A percentile compares a stretch with the other conserved stretches of the same genome.
These are phyloP conservation scores for Kappamyces sp. DNA, from an alignment of 192 early-diverging fungal species.

Conservation along the genomic window DNA sequence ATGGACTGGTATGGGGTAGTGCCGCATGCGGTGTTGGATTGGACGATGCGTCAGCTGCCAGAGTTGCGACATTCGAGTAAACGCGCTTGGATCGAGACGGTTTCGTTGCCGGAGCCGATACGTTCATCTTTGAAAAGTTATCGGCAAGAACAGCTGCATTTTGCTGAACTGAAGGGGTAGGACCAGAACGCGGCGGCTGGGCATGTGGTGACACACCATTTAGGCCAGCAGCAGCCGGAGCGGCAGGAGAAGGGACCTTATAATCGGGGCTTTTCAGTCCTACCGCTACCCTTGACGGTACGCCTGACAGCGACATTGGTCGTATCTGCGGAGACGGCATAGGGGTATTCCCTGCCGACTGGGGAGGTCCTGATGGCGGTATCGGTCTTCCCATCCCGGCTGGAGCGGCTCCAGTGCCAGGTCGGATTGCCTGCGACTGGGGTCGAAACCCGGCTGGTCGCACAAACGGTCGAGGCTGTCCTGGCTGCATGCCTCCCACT, in stretches of 20 bases:
- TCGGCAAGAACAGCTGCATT: no score
- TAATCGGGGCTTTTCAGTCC: not conserved
- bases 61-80: no score
- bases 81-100: no score
- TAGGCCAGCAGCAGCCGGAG: not conserved
- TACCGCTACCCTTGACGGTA: not conserved
- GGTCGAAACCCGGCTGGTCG: no score
- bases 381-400: no score
- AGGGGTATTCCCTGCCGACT: not conserved
- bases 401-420: no score
- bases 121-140: conserved; percentile 12
- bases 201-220: no score
- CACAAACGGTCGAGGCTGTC: not conserved
- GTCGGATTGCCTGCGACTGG: no score
- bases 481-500: no score
- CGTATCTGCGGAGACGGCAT: not conserved
- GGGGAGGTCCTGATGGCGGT: not conserved
- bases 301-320: not conserved
- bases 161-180: not conserved
- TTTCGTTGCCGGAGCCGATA: conserved; percentile 15
- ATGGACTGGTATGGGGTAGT: no score
- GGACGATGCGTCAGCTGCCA: not conserved
- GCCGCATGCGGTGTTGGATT: no score
- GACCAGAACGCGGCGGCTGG: not conserved
- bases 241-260: not conserved